Base-by-base conservation (phyloP, 495 filamentous ascomycete species). In the Talaromyces nanjingensis region DNA sequence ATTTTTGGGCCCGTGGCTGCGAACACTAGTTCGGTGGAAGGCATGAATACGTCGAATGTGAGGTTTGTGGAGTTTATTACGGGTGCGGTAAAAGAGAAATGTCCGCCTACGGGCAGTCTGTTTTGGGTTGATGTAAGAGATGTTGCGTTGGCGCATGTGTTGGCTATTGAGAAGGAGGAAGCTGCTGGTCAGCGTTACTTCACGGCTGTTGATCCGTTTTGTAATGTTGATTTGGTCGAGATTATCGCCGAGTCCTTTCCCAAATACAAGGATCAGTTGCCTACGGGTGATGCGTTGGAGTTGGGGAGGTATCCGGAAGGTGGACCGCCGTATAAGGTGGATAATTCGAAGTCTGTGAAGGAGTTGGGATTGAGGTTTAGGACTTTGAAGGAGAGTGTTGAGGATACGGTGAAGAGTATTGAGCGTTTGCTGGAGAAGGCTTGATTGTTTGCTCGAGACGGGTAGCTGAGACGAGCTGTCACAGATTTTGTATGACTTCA, bases 141-240 rank as follows among this genome's bases (percentile, higher is more conserved):
- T 65, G 67, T 85, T 12, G 87, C 85, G 0, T 68, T 78, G 16
- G 84, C 84, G 0, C 88, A 91, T 68, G 77, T 88, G 1, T 74
- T 82, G 7, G 86, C 86, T 0, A 79, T 85, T 18, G 85, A 87
- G 64, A 71, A 78, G 14, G 72, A 74, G 0, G 82, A 80, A 42
- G 86, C 85, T 1, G 82, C 75, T 1, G 79, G 79, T 39, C 84
- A 89, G 71, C 77, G 87, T 34, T 89, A 86, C 73, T 84, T 91
- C 74, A 66, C 81, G 22, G 74, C 81, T 0, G 77, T 77, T 5
- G 81, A 86, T 11, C 75, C 80, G 52, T 83, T 85, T 68, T 78
- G 73, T 25, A 83, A 86, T 65, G 79, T 80, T 68, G 76, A 83
- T 54, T 82, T 88, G 60, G 76, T 68, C 2, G 75, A 86, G 25